Evolutionary conservation across 805 yeast species (phyloP).

Genomic region (Wickerhamiella parazyma): DNA sequence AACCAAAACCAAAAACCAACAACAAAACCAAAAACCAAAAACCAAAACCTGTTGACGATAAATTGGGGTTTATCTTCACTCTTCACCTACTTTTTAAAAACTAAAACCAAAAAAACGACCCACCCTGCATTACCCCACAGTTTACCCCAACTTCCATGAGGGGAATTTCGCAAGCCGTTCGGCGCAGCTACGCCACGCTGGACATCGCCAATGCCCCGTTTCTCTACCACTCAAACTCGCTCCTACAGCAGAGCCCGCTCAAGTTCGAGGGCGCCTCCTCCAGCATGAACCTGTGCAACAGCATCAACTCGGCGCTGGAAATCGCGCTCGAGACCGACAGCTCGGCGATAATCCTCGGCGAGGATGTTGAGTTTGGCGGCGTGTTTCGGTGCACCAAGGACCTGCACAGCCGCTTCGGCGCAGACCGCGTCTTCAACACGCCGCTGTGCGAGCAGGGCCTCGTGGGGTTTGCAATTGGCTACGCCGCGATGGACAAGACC

Average conservation of each 20-base stretch:
- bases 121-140: slow-evolving; percentile 9
- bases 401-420: slow-evolving; percentile 76
- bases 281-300: slow-evolving; percentile 28
- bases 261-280: slow-evolving; percentile 17
- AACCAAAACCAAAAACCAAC: no score
- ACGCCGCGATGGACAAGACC: slow-evolving; percentile 77
- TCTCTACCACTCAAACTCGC: slow-evolving; percentile 16
- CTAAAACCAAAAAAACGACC: neutral
- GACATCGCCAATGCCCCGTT: slow-evolving; percentile 19
- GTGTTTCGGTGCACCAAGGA: slow-evolving; percentile 90
- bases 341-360: slow-evolving; percentile 80
- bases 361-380: slow-evolving; percentile 94
- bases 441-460: slow-evolving; percentile 95
- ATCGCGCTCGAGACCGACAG: slow-evolving; percentile 83
- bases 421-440: slow-evolving; percentile 73
- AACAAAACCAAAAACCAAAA: no score
- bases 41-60: no score
- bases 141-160: slow-evolving; percentile 2
- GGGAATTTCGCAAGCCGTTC: neutral
- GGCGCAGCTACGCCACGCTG: neutral
- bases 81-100: no score
- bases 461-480: slow-evolving; percentile 78
- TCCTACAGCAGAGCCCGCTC: slow-evolving; percentile 17
- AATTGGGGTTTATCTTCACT: no score
- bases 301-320: slow-evolving; percentile 85